A percentile compares a stretch with the other conserved stretches of the same genome.
Evolutionary conservation across 2,329 filamentous ascomycete genomes (phyloP).

Genomic region (Septoria linicola): DNA sequence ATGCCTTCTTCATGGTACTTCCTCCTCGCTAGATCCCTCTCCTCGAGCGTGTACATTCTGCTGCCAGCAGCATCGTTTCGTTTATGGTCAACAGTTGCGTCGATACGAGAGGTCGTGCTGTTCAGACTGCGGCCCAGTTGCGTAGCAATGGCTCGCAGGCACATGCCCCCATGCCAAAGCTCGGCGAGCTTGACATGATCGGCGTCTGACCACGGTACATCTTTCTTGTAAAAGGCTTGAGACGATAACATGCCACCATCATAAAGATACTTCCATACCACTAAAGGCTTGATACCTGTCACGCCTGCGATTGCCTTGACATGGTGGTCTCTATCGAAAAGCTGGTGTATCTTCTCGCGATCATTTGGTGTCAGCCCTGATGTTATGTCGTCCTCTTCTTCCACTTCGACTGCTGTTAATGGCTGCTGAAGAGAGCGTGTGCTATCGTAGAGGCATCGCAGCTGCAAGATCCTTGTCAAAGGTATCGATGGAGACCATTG

Average conservation of each 20-base stretch:
- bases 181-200: neutral
- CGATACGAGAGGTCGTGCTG: too few species aligned
- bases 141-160: too few species aligned
- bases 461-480: too few species aligned
- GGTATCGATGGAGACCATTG: too few species aligned
- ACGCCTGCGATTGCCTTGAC: neutral
- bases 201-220: neutral
- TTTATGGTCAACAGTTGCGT: too few species aligned
- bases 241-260: neutral
- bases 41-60: too few species aligned
- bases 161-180: neutral
- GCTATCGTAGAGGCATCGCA: too few species aligned
- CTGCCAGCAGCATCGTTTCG: too few species aligned
- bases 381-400: neutral
- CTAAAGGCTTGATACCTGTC: neutral
- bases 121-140: too few species aligned
- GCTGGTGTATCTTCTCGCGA: neutral
- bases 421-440: too few species aligned
- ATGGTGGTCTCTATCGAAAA: neutral
- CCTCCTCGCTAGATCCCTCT: too few species aligned
- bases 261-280: neutral
- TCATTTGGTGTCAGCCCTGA: neutral
- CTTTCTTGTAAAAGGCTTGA: neutral
- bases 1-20: too few species aligned
- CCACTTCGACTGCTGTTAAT: neutral